Percentiles rank a stretch among this genome's conserved stretches.
These are phyloP conservation scores for Neurospora africana DNA, from an alignment of 495 filamentous ascomycete genomes.

Conservation along the genomic window DNA sequence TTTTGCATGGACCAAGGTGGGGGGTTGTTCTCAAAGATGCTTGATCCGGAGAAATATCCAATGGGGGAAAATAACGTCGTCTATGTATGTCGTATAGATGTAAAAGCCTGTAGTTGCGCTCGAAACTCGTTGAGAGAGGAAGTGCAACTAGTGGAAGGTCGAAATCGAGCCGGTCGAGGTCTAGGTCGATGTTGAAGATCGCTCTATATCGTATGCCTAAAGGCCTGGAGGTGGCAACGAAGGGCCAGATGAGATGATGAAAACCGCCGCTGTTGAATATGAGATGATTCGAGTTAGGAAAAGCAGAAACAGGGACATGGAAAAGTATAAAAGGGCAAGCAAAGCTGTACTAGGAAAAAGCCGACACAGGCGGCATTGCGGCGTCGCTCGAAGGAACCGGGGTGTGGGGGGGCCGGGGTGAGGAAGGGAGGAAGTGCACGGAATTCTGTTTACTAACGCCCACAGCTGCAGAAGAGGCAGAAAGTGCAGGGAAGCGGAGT, in stretches of 20 bases:
- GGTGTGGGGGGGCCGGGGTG: not conserved
- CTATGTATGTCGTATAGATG: not conserved
- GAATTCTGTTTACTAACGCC: not conserved
- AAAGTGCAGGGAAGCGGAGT: not conserved
- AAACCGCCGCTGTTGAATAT: not conserved
- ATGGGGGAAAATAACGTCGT: not conserved
- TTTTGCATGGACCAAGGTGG: not conserved
- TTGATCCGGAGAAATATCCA: not conserved
- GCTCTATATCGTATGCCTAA: not conserved
- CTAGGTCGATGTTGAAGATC: not conserved
- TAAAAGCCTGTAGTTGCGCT: not conserved
- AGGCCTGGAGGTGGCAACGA: not conserved
- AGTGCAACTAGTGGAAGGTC: not conserved
- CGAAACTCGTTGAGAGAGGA: not conserved
- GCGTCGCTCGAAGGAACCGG: not conserved
- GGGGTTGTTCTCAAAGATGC: not conserved
- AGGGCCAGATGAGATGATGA: not conserved
- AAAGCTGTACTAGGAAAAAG: not conserved
- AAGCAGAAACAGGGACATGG: not conserved
- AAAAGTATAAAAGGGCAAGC: not conserved
- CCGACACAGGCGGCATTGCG: not conserved
- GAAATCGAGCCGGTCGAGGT: not conserved
- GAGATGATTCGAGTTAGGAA: not conserved
- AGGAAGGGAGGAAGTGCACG: not conserved
- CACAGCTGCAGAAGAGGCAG: not conserved